phyloP scores from a whole-genome alignment of 345 rosid species.

The Iberis pinnata region DNA sequence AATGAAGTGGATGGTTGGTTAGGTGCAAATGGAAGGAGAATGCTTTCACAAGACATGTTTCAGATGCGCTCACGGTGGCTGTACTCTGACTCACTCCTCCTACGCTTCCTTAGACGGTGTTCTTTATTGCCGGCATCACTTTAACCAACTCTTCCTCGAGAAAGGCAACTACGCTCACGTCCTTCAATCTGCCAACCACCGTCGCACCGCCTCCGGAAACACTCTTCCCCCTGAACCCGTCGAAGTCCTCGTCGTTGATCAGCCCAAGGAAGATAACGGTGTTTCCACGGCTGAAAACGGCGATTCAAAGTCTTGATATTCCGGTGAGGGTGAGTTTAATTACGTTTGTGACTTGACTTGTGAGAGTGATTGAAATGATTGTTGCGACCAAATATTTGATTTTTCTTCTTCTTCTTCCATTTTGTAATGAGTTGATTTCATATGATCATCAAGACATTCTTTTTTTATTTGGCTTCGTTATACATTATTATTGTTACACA shows the following conservation, averaged over 20 bases:
- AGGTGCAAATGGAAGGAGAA: slow-evolving; percentile 85
- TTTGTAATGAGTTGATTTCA: no score
- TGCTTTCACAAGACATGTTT: slow-evolving; percentile 94
- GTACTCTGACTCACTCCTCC: slow-evolving; percentile 83
- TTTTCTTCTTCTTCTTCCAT: no score
- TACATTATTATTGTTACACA: no score
- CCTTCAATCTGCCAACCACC: slow-evolving; percentile 62
- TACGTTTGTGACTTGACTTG: slow-evolving; percentile 3
- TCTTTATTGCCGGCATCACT: slow-evolving; percentile 93
- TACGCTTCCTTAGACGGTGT: slow-evolving; percentile 85
- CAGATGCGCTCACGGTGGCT: slow-evolving; percentile 91
- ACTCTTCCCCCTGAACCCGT: slow-evolving; percentile 49
- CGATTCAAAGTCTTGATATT: slow-evolving; percentile 23
- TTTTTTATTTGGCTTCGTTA: no score
- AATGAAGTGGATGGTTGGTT: no score
- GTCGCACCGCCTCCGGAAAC: slow-evolving; percentile 43
- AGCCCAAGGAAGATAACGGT: slow-evolving; percentile 22
- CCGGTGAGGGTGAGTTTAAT: no score
- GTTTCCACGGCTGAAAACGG: slow-evolving; percentile 20
- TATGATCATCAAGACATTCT: no score
- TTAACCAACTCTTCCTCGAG: slow-evolving; percentile 88
- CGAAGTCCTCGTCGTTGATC: slow-evolving; percentile 21
- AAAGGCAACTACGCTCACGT: slow-evolving; percentile 87
- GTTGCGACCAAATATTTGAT: not conserved
- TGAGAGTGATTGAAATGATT: slow-evolving; percentile 8